phyloP scores from a whole-genome alignment of 2,329 filamentous ascomycete genomes.

The Cercospora sesami region DNA sequence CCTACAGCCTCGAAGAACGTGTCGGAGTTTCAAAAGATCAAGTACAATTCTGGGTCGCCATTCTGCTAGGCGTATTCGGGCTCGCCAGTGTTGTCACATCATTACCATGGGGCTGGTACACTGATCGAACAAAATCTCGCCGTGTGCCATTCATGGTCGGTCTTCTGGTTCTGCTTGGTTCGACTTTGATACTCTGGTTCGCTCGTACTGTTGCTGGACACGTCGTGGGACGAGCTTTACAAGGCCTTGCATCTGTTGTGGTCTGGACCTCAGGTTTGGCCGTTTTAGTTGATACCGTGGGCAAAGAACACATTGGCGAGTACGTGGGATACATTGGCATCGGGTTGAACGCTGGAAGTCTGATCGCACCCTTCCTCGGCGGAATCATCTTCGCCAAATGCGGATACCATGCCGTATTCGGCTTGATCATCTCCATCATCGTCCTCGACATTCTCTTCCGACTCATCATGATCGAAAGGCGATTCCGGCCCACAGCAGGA shows the following conservation, averaged over 20 bases:
- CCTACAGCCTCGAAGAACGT: conserved; percentile 22
- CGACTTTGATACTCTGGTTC: conserved; percentile 65
- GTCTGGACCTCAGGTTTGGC: conserved; percentile 74
- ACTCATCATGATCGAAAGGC: conserved; percentile 26
- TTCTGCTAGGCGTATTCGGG: conserved; percentile 69
- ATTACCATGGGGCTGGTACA: conserved; percentile 53
- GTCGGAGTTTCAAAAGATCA: conserved; percentile 15
- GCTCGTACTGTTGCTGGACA: conserved; percentile 61
- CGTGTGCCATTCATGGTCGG: conserved; percentile 63
- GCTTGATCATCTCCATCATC: conserved; percentile 22
- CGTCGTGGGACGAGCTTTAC: conserved; percentile 62
- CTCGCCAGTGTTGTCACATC: conserved; percentile 58
- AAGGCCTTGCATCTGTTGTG: conserved; percentile 65
- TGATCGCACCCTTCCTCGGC: conserved; percentile 66
- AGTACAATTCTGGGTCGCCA: conserved; percentile 67
- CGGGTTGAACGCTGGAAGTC: conserved; percentile 61
- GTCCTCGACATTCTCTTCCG: conserved; percentile 26
- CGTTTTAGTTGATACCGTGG: conserved; percentile 68
- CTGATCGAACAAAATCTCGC: conserved; percentile 62
- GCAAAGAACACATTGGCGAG: conserved; percentile 59
- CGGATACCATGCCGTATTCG: conserved; percentile 30
- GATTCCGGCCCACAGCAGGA: neutral
- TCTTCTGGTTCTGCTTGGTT: conserved; percentile 58
- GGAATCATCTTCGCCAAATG: conserved; percentile 64
- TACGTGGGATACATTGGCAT: conserved; percentile 66